Evolutionary conservation across 2,329 filamentous ascomycete genomes (phyloP).

Genomic region (Elsinoe australis): DNA sequence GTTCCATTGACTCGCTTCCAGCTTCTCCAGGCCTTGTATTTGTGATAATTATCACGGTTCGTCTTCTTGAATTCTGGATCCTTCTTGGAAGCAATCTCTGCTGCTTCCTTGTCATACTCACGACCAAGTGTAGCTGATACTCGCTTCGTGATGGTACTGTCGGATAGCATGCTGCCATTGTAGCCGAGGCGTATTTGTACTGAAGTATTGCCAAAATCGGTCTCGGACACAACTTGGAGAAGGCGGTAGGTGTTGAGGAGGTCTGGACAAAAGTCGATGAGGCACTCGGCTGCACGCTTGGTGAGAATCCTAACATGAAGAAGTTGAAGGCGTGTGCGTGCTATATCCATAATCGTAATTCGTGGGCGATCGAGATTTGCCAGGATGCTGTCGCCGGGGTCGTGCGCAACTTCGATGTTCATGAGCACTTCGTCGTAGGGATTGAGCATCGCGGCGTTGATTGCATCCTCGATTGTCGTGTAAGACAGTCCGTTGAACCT

Average conservation of each 20-base stretch:
- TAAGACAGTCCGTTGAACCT: conserved; percentile 20
- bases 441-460: conserved; percentile 25
- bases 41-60: conserved; percentile 14
- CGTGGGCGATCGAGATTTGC: conserved; percentile 27
- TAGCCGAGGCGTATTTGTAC: conserved; percentile 30
- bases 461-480: conserved; percentile 24
- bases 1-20: not conserved
- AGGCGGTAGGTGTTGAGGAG: conserved; percentile 30
- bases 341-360: conserved; percentile 29
- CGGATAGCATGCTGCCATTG: conserved; percentile 31
- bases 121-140: conserved; percentile 29
- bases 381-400: conserved; percentile 29
- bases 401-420: conserved; percentile 29
- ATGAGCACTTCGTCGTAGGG: conserved; percentile 24
- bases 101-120: conserved; percentile 2
- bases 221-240: conserved; percentile 30
- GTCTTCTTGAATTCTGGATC: conserved; percentile 8
- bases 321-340: conserved; percentile 29
- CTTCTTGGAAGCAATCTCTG: not conserved
- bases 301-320: conserved; percentile 25
- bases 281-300: conserved; percentile 28
- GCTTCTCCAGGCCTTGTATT: conserved; percentile 16
- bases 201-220: conserved; percentile 28
- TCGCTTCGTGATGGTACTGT: conserved; percentile 32
- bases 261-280: conserved; percentile 33